Evolutionary conservation across 164 flowering plant genomes (phyloP), one percentile per base, ranked within the genome.

Genomic region (Cinnamomum chago): DNA sequence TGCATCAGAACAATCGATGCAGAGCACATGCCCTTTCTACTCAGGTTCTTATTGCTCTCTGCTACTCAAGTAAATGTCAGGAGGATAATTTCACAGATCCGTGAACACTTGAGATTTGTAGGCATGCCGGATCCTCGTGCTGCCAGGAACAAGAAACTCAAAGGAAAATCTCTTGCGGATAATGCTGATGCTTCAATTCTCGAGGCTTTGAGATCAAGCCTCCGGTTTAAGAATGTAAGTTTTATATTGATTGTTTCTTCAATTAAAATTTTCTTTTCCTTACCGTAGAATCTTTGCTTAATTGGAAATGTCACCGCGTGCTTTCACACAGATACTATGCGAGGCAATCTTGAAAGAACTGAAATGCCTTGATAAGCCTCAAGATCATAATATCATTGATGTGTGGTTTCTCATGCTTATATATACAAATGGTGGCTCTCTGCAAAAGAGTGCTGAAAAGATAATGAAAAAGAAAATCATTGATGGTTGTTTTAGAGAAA

Each of bases 331-430:
- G 71, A 20, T 68, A 27, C 62, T 35, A 13, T 89, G 91, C 74
- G 86, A 88, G 72, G 95, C 88, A 82, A 84, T 90, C 67, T 66
- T 93, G 77, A 93, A 88, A 78, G 95, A 89, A 78, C 65, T 92
- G 70, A 88, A 87, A 72, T 35, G 81, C 80, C 76, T 90, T 50
- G 82, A 88, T 66, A 86, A 84, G 71, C 84, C 92, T 50, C 81
- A 71, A 33, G 90, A 93, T 81, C 92, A 90, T 80, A 92, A 89
- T 79, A 90, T 88, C 70, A 84, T 91, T 55, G 98, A 93, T 80
- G 79, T 91, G 60, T 93, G 97, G 97, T 82, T 93, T 35, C 89
- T 93, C 70, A 81, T 90, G 73, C 88, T 93, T 15, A 84, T 90
- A 75, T 86, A 88, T 81, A 79, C 81, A 78, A 93, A 90, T 69